Base-by-base conservation (phyloP, 2,329 filamentous ascomycete species). In the Cytospora piceae region DNA sequence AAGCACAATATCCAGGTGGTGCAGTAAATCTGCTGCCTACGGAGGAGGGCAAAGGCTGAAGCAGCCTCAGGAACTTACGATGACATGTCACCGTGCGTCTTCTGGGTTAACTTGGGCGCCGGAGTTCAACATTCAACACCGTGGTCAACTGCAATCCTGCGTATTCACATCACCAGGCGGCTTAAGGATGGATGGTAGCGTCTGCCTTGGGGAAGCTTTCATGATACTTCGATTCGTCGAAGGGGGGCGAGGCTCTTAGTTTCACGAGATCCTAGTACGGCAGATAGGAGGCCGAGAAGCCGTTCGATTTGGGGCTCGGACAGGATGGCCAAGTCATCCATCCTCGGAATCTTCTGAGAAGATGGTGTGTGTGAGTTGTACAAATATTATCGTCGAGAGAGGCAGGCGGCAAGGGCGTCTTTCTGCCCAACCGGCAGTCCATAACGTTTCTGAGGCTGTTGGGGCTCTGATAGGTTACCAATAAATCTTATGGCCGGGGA, bases 1-100 rank as follows among this genome's bases (percentile, higher is more conserved):
- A 94, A 93, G 87, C 92, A 95, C 80, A 94, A 94, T 74, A 86
- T 95, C 60, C 91, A 94, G 76, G 90, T 94, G 69, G 91, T 95
- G 68, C 90, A 93, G 80, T 90, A 68, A 27, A 37, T 32, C 9
- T 15, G 91, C 46, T 49, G n/a, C 46, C 46, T 49, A 14, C 46
- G n/a, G 46, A 49, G 42, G 42, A 20, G 8, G 42, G n/a, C 46
- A 49, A 49, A n/a, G 46, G n/a, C 46, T 14, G 46, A 22, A 24
- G n/a, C n/a, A 24, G 46, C 39, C 39, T 42, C 39, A 12, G 46
- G 11, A 24, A 24, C 46, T 22, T 49, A 49, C 11, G 20, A 7
- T 22, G 46, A 24, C 46, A 49, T 24, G n/a, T 49, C n/a, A 49
- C 46, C 46, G n/a, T 24, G 12, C n/a, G 46, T 49, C n/a, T 49